Base-by-base conservation (phyloP, 805 yeast genomes). In the Myxozyma neotropica region DNA sequence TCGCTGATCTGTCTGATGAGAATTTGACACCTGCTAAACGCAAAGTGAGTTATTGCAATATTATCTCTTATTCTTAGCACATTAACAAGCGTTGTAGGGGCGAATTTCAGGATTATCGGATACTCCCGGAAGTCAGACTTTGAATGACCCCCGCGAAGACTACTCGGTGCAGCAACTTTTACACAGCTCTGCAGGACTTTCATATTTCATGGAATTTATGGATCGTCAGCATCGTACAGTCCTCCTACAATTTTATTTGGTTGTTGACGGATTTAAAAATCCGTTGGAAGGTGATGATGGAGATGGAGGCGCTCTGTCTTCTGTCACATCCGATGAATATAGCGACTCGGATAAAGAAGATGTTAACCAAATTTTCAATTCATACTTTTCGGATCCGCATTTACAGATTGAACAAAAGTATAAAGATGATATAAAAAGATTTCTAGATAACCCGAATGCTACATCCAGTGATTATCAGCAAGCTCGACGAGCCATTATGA, bases 191-290 rank as follows among this genome's bases (percentile, higher is more conserved):
- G 67, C 78, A 0, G 78, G 81, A 5, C 68, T 82, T 4, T 73
- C 81, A 0, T 79, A 75, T 49, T 83, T 83, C 60, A 78, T 75
- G 74, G 66, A 79, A 52, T 83, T 79, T 64, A 81, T 84, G 86
- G 83, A 81, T 33, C 79, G 77, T 51, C 68, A 83, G 19, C 71
- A 75, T 3, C 71, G 82, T 48, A 72, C 78, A 0, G 73, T 73
- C 0, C 69, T 84, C 29, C 68, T 89, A 3, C 85, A 84, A 45
- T 84, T 83, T 61, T 88, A 91, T 89, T 70, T 81, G 3, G 79
- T 82, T 1, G 86, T 89, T 1, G 87, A 89, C 61, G 77, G 81
- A 0, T 79, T 89, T 39, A 83, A 84, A 66, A 87, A 87, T 50
- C 96, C 97, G 0, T 71, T 91, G 62, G 69, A 63, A 13, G 67